Base-by-base conservation (phyloP, 2,329 filamentous ascomycete genomes). In the Cordyceps pruinosa region DNA sequence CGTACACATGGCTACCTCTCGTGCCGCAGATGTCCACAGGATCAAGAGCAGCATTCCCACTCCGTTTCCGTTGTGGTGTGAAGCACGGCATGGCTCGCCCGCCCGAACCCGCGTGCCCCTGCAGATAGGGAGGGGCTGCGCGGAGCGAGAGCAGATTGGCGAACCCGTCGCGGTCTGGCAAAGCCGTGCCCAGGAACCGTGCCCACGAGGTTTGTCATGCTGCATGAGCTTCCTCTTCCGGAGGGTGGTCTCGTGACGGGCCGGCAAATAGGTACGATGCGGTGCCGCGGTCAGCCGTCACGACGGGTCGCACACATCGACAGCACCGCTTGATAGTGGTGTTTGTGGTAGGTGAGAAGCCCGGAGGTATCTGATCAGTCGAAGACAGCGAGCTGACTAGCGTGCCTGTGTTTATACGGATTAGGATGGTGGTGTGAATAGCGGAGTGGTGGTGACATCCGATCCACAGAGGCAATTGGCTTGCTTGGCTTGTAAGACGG, bases 211-310 rank as follows among this genome's bases (percentile, higher is more conserved):
- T n/a, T n/a, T n/a, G n/a, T n/a, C n/a, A n/a, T n/a, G n/a, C 13
- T 19, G 9, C 13, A 35, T 53, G 50, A 49, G 44, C 53, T 56
- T 39, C 53, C 53, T 49, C 10, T 48, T 49, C 19, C 12, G 53
- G 53, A 41, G 6, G 19, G 19, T 5, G 34, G 26, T 34, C 45
- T 41, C 35, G 44, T 56, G 44, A 56, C 44, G 17, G 10, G 13
- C 5, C 7, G 15, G 37, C 21, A 23, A 4, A 9, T 32, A 32
- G 21, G 8, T 2, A 35, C 3, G 23, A 6, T 34, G 37, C 9
- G 25, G 26, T 30, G 34, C 15, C 19, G 47, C 30, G 21, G 21
- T n/a, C 15, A n/a, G 44, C 12, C 6, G 15, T 32, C 15, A 3
- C 13, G 6, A 32, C 4, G 25, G 15, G 25, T n/a, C n/a, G n/a